Conservation (phyloP, 1,139 yeast species). For the Suhomyces terraborum region DNA sequence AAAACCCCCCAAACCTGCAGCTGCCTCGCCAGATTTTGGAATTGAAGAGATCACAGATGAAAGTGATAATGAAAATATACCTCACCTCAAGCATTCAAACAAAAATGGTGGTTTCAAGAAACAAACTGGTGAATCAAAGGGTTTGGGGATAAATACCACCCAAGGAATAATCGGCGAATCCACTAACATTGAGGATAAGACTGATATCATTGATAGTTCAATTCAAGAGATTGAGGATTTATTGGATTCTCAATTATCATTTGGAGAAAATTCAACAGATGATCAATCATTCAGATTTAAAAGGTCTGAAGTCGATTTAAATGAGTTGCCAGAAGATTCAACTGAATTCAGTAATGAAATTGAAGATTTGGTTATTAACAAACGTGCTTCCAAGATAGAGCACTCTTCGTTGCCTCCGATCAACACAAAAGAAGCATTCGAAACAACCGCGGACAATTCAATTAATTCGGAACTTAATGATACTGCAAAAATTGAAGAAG, state of each 20-base stretch:
- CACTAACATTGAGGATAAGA: slow-evolving; percentile 16
- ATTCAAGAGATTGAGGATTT: slow-evolving; percentile 47
- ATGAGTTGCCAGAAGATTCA: slow-evolving; percentile 9
- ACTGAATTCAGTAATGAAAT: neutral
- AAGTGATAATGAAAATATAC: slow-evolving; percentile 25
- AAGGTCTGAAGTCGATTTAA: slow-evolving; percentile 5
- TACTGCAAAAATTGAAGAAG: slow-evolving; percentile 14
- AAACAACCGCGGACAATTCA: neutral
- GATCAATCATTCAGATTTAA: slow-evolving; percentile 18
- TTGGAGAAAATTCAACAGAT: slow-evolving; percentile 5
- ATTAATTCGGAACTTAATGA: slow-evolving; percentile 1
- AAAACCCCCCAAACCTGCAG: slow-evolving; percentile 12
- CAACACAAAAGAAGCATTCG: neutral
- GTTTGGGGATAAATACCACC: slow-evolving; percentile 14
- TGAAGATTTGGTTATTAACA: slow-evolving; percentile 7
- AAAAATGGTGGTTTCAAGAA: neutral
- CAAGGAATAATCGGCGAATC: slow-evolving; percentile 24
- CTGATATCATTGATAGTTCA: slow-evolving; percentile 32
- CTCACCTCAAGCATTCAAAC: slow-evolving; percentile 1
- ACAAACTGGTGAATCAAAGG: slow-evolving; percentile 4
- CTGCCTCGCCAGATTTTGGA: slow-evolving; percentile 36
- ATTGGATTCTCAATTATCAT: slow-evolving; percentile 38
- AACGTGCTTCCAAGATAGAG: neutral
- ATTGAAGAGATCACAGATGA: slow-evolving; percentile 42
- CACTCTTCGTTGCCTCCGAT: neutral